Evolutionary conservation across 2,329 filamentous ascomycete species (phyloP).

Genomic region (Westerdykella sp.): DNA sequence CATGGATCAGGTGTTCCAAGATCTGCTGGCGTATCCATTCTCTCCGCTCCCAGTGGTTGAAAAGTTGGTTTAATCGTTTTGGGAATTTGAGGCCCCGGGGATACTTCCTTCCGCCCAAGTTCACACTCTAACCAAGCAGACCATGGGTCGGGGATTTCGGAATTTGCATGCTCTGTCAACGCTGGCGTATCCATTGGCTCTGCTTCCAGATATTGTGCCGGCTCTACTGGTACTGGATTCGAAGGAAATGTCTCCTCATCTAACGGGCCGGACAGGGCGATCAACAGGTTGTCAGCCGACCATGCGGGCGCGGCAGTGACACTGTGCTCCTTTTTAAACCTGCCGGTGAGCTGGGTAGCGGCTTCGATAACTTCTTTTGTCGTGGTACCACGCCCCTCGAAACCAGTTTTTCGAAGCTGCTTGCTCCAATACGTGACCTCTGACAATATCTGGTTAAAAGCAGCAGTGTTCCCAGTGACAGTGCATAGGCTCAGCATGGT

Average conservation of each 20-base stretch:
- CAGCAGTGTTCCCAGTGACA: slow-evolving; percentile 24
- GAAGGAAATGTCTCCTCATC: slow-evolving; percentile 2
- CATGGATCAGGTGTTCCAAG: slow-evolving; percentile 7
- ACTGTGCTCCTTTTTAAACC: slow-evolving; percentile 10
- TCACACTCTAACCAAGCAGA: slow-evolving; percentile 25
- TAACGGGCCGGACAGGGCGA: slow-evolving; percentile 24
- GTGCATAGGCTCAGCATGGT: slow-evolving; percentile 31
- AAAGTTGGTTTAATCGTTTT: too few species aligned
- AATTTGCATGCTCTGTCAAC: not conserved
- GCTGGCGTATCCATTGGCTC: too few species aligned
- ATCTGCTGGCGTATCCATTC: not conserved
- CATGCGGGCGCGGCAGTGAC: slow-evolving; percentile 19
- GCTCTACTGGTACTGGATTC: too few species aligned
- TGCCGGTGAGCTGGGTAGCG: slow-evolving; percentile 11
- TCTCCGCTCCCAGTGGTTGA: too few species aligned
- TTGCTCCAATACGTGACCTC: slow-evolving; percentile 13
- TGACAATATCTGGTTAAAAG: slow-evolving; percentile 27
- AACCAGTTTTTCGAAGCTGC: not conserved
- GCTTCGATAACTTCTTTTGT: slow-evolving; percentile 19
- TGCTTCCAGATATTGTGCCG: too few species aligned
- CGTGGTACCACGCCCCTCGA: slow-evolving; percentile 16
- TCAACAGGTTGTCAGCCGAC: slow-evolving; percentile 30
- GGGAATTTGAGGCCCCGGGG: too few species aligned
- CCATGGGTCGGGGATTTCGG: slow-evolving; percentile 9
- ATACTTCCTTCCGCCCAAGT: slow-evolving; percentile 13